Percentiles rank a stretch among this genome's conserved stretches.
Conservation (phyloP, 805 yeast species). For the Metschnikowia corniflorae region DNA sequence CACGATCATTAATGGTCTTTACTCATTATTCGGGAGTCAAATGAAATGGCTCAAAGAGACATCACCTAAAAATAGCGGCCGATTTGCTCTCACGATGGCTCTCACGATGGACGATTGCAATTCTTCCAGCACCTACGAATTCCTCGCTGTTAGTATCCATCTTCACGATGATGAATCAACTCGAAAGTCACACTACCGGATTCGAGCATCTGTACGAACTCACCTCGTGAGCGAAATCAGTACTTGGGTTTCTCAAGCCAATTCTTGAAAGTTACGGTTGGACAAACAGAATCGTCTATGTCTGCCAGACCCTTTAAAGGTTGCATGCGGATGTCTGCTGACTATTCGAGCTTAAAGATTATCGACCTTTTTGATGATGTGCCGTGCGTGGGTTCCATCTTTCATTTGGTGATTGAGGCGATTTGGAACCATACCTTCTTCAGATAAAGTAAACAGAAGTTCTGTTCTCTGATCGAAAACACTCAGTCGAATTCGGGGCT, state of each 20-base stretch:
- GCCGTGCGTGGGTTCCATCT: slow-evolving; percentile 3
- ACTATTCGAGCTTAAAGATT: not conserved
- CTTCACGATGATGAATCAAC: slow-evolving; percentile 1
- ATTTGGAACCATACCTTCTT: no score
- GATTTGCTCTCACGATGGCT: slow-evolving; percentile 1
- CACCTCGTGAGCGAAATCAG: slow-evolving; percentile 1
- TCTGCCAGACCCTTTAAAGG: slow-evolving; percentile 3
- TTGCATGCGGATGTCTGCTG: not conserved
- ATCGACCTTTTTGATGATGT: slow-evolving; percentile 2
- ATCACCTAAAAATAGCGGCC: not conserved
- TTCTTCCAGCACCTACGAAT: slow-evolving; percentile 1
- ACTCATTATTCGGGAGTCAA: not conserved
- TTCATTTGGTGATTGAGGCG: slow-evolving; percentile 2
- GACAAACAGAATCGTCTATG: not conserved
- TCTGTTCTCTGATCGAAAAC: no score
- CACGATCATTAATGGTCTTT: slow-evolving; percentile 1
- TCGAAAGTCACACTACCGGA: slow-evolving; percentile 4
- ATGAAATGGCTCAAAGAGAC: slow-evolving; percentile 1
- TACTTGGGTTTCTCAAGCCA: not conserved
- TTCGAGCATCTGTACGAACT: slow-evolving; percentile 2
- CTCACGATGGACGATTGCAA: slow-evolving; percentile 5
- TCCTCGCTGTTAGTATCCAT: not conserved
- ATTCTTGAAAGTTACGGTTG: slow-evolving; percentile 1
- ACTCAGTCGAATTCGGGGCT: no score
- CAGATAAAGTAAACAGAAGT: no score